phyloP scores from a whole-genome alignment of 345 rosid genomes.

The Eucalyptus caleyi region DNA sequence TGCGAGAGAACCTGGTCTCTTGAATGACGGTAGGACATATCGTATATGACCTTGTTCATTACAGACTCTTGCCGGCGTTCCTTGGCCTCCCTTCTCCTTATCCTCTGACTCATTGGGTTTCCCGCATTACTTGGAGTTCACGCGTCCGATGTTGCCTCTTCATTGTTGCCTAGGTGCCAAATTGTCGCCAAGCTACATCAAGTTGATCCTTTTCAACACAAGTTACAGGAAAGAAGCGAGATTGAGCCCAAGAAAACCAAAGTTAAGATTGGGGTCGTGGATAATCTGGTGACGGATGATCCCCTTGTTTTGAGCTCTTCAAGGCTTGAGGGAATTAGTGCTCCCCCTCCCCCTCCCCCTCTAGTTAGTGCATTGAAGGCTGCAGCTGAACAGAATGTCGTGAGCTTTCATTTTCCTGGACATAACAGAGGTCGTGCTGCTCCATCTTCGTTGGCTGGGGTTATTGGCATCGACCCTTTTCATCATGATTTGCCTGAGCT shows the following conservation, averaged over 20 bases:
- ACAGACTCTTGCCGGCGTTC: not conserved
- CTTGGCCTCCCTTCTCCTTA: not conserved
- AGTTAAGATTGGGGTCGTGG: not conserved
- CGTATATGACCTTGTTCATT: not conserved
- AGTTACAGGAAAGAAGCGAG: not conserved
- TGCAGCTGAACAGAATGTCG: slow-evolving; percentile 31
- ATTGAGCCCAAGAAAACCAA: slow-evolving; percentile 4
- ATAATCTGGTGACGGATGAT: not conserved
- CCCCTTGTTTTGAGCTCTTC: not conserved
- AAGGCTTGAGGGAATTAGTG: not conserved
- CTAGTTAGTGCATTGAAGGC: slow-evolving; percentile 35
- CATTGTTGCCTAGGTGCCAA: not conserved
- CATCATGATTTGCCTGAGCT: slow-evolving; percentile 49
- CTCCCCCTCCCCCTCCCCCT: slow-evolving; percentile 26
- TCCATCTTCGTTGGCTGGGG: slow-evolving; percentile 27
- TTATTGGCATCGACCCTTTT: slow-evolving; percentile 40
- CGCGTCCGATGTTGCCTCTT: not conserved
- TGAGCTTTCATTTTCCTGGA: slow-evolving; percentile 58
- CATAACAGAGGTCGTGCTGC: slow-evolving; percentile 58
- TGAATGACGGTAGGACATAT: not conserved
- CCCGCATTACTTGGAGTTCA: not conserved
- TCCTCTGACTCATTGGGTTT: not conserved
- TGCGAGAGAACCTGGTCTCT: not conserved
- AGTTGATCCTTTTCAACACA: not conserved
- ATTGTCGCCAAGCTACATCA: not conserved